phyloP scores from a whole-genome alignment of 78 protist genomes.

The Dictyostelium firmibasis region DNA sequence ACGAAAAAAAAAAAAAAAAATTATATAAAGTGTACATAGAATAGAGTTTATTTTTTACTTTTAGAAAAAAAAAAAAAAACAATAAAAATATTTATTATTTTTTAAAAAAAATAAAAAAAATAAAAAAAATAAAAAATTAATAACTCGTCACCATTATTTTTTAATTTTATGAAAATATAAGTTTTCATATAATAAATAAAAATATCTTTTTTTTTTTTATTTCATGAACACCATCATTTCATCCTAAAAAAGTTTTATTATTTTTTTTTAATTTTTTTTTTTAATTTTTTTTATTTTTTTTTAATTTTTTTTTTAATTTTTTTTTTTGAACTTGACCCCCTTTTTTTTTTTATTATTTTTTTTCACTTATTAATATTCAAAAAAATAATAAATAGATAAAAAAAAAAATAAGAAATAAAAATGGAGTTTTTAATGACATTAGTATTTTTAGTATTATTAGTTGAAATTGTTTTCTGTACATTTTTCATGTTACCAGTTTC shows the following conservation, averaged over 20 bases:
- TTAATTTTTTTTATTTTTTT: not conserved
- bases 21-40: too few species aligned
- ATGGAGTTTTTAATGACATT: constrained; percentile 32
- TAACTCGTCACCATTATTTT: too few species aligned
- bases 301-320: not conserved
- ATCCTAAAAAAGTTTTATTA: not conserved
- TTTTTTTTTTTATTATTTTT: constrained; percentile 4
- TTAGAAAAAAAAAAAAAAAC: too few species aligned
- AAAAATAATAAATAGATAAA: too few species aligned
- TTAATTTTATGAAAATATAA: too few species aligned
- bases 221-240: not conserved
- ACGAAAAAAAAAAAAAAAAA: not conserved
- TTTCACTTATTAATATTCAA: too few species aligned
- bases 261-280: too few species aligned
- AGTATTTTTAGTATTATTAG: constrained; percentile 7
- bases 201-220: too few species aligned
- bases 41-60: too few species aligned
- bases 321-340: not conserved
- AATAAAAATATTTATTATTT: too few species aligned
- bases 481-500: constrained; percentile 50
- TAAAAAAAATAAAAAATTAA: not conserved
- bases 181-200: too few species aligned
- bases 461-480: constrained; percentile 38
- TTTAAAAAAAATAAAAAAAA: not conserved
- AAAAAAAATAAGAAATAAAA: not conserved